Evolutionary conservation across 108 stramenopile genomes (phyloP).

Genomic region (Mediolabrus comicus): DNA sequence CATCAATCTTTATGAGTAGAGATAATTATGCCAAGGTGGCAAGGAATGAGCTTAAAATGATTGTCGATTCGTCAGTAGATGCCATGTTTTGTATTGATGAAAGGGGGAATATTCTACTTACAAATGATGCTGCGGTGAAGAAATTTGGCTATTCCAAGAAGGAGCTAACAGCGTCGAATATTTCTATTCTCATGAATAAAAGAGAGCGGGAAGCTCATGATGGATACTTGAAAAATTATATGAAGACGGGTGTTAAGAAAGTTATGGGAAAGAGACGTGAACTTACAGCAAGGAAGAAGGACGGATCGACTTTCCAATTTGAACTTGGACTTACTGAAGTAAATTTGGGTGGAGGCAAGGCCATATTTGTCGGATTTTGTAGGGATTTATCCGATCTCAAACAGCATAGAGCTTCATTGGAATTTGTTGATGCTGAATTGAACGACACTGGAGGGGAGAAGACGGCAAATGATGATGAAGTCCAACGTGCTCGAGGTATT

Average conservation of each 20-base stretch:
- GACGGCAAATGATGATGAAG: constrained; percentile 1
- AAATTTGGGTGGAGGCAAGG: constrained; percentile 8
- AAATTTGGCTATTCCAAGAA: constrained; percentile 21
- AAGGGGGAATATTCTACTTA: constrained; percentile 12
- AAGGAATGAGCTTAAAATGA: constrained; percentile 3
- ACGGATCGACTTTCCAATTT: constrained; percentile 25
- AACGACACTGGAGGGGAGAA: neutral
- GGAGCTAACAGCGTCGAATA: constrained; percentile 28
- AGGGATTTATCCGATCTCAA: constrained; percentile 28
- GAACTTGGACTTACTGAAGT: constrained; percentile 25
- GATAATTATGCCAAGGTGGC: neutral
- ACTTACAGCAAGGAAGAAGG: constrained; percentile 15
- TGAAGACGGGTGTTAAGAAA: constrained; percentile 17
- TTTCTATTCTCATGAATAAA: constrained; percentile 15
- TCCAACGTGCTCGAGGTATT: neutral
- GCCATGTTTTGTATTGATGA: constrained; percentile 33
- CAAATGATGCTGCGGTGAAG: constrained; percentile 23
- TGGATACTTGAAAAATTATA: constrained; percentile 15
- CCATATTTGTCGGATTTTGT: constrained; percentile 27
- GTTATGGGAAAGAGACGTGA: constrained; percentile 28
- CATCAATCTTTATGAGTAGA: neutral
- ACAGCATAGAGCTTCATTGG: constrained; percentile 14
- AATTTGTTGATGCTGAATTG: neutral
- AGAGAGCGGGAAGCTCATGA: constrained; percentile 10
- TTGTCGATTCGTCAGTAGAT: constrained; percentile 24